phyloP scores from a whole-genome alignment of 495 filamentous ascomycete species.

The Podospora pseudocomata region DNA sequence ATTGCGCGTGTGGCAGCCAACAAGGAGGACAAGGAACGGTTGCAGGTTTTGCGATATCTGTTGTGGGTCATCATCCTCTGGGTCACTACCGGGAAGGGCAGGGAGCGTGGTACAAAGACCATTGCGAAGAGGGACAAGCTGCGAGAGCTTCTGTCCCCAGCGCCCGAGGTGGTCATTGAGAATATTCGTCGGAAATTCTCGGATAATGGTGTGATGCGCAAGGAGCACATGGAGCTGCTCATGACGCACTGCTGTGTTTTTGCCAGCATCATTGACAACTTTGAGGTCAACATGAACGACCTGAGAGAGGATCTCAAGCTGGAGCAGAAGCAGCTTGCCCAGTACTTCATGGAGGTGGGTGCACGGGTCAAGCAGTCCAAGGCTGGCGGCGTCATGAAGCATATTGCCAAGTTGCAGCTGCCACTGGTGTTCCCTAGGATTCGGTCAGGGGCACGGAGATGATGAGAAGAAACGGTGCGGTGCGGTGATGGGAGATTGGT shows the following conservation, averaged over 20 bases:
- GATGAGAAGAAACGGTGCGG: not conserved
- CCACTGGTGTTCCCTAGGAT: conserved; percentile 79
- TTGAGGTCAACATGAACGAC: conserved; percentile 70
- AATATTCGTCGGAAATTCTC: conserved; percentile 67
- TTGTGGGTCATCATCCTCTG: conserved; percentile 63
- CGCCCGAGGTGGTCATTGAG: conserved; percentile 63
- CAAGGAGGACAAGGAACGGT: conserved; percentile 51
- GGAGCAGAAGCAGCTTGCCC: conserved; percentile 58
- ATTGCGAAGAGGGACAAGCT: conserved; percentile 50
- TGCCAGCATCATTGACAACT: conserved; percentile 69
- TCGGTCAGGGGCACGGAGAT: conserved; percentile 16
- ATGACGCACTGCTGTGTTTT: conserved; percentile 67
- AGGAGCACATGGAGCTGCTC: conserved; percentile 60
- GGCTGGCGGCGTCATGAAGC: conserved; percentile 48
- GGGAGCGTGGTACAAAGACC: conserved; percentile 39
- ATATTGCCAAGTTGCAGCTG: conserved; percentile 66
- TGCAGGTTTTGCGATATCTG: conserved; percentile 66
- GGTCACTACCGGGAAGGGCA: conserved; percentile 34
- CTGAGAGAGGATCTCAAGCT: conserved; percentile 75
- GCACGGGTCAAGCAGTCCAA: conserved; percentile 54
- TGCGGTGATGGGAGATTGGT: no score
- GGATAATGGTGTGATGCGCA: conserved; percentile 55
- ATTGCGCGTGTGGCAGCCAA: conserved; percentile 54
- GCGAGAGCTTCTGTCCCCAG: conserved; percentile 40
- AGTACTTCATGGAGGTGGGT: conserved; percentile 82